phyloP scores from a whole-genome alignment of 805 yeast species.

The Metschnikowia lachancei region DNA sequence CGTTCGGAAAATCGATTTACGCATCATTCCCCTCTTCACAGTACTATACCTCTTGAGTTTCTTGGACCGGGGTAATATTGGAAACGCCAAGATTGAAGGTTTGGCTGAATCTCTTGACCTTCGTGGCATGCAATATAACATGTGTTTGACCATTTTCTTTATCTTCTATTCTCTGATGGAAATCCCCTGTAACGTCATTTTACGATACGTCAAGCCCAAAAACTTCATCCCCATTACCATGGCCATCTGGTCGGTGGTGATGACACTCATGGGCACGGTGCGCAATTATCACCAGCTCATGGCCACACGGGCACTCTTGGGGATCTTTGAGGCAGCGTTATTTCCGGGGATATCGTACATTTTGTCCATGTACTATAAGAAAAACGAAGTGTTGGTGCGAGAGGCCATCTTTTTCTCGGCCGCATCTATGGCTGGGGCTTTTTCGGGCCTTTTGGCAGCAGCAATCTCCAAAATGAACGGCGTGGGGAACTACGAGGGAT shows the following conservation, averaged over 20 bases:
- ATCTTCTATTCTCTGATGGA: slow-evolving; percentile 68
- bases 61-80: slow-evolving; percentile 77
- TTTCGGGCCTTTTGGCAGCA: slow-evolving; percentile 71
- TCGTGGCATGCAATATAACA: slow-evolving; percentile 57
- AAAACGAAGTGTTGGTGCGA: slow-evolving; percentile 65
- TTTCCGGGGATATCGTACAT: slow-evolving; percentile 76
- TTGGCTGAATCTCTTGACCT: slow-evolving; percentile 54
- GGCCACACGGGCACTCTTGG: slow-evolving; percentile 63
- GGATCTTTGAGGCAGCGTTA: slow-evolving; percentile 66
- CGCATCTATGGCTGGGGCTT: slow-evolving; percentile 75
- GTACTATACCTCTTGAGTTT: slow-evolving; percentile 72
- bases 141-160: slow-evolving; percentile 66
- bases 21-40: slow-evolving; percentile 74
- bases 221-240: slow-evolving; percentile 60
- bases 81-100: slow-evolving; percentile 77
- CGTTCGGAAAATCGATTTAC: slow-evolving; percentile 62
- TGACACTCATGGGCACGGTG: slow-evolving; percentile 65
- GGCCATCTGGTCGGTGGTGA: slow-evolving; percentile 57
- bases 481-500: slow-evolving; percentile 15
- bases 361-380: slow-evolving; percentile 62
- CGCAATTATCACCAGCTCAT: slow-evolving; percentile 56
- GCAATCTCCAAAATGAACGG: slow-evolving; percentile 56
- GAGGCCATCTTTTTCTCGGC: slow-evolving; percentile 68
- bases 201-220: slow-evolving; percentile 61
- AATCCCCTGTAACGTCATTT: slow-evolving; percentile 58